Evolutionary conservation across 1,284 basidiomycete species (phyloP).

Genomic region (Sparassis latifolia): DNA sequence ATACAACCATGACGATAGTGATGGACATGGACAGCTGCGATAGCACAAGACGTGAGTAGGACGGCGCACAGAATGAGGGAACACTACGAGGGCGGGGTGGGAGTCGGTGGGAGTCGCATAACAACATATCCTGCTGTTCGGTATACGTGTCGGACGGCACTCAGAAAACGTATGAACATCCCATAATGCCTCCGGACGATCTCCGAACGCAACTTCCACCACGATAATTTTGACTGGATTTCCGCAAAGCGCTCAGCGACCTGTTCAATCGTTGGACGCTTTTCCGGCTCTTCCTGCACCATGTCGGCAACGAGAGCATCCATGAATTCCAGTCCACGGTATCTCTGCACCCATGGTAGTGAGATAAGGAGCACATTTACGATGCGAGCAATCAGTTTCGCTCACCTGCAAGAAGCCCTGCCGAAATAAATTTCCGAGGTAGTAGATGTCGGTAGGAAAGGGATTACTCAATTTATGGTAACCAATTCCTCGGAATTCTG

Average conservation of each 20-base stretch:
- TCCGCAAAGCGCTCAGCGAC: background rate
- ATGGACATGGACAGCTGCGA: no score
- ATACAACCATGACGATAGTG: background rate
- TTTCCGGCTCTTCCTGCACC: constrained; percentile 8
- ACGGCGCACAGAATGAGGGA: background rate
- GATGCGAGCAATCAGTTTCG: background rate
- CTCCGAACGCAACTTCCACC: background rate
- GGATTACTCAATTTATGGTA: constrained; percentile 14
- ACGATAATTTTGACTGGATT: background rate
- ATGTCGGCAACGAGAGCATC: constrained; percentile 10
- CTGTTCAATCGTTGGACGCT: constrained; percentile 11
- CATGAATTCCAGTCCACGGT: constrained; percentile 11
- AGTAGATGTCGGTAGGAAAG: constrained; percentile 25
- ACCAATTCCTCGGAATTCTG: constrained; percentile 4
- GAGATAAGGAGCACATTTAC: background rate
- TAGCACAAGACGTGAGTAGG: background rate
- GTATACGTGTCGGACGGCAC: background rate
- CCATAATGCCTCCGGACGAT: background rate
- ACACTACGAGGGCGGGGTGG: background rate
- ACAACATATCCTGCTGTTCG: background rate
- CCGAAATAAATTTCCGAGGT: constrained; percentile 23
- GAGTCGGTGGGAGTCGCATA: background rate
- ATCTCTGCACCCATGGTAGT: background rate
- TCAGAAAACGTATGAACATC: background rate
- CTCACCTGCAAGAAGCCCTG: constrained; percentile 14